Conservation (phyloP, 2,329 filamentous ascomycete species). For the Immersiporthe knoxdaviesiana region DNA sequence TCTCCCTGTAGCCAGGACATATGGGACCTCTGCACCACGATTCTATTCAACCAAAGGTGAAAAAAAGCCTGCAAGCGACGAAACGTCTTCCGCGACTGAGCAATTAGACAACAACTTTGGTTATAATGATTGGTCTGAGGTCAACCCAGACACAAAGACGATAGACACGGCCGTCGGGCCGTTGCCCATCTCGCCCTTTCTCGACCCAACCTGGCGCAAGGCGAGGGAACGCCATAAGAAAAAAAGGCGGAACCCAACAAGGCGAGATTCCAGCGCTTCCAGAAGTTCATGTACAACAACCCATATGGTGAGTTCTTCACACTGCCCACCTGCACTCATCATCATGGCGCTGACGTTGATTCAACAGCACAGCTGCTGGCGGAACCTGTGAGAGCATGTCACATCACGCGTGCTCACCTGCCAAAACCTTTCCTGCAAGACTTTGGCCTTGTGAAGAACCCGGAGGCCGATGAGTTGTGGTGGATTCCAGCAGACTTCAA, state of each 20-base stretch:
- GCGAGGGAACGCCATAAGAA: slow-evolving; percentile 47
- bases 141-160: slow-evolving; percentile 47
- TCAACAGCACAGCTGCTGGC: slow-evolving; percentile 63
- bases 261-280: slow-evolving; percentile 47
- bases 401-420: slow-evolving; percentile 50
- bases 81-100: not conserved
- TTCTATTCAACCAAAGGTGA: slow-evolving; percentile 18
- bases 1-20: slow-evolving; percentile 4
- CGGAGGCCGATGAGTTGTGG: slow-evolving; percentile 56
- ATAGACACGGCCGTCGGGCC: slow-evolving; percentile 50
- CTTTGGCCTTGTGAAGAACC: slow-evolving; percentile 60
- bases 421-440: slow-evolving; percentile 67
- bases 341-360: slow-evolving; percentile 6
- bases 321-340: not conserved
- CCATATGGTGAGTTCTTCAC: slow-evolving; percentile 59
- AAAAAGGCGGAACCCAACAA: slow-evolving; percentile 41
- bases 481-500: slow-evolving; percentile 50
- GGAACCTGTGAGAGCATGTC: slow-evolving; percentile 61
- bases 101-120: not conserved
- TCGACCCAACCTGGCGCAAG: slow-evolving; percentile 54
- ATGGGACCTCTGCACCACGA: not conserved
- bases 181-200: slow-evolving; percentile 58
- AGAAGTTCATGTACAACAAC: slow-evolving; percentile 62
- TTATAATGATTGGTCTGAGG: slow-evolving; percentile 29
- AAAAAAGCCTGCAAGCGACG: not conserved